Evolutionary conservation across 176 grass and related monocot species (phyloP), one percentile per base, ranked within the genome.

Genomic region (Avena insularis): DNA sequence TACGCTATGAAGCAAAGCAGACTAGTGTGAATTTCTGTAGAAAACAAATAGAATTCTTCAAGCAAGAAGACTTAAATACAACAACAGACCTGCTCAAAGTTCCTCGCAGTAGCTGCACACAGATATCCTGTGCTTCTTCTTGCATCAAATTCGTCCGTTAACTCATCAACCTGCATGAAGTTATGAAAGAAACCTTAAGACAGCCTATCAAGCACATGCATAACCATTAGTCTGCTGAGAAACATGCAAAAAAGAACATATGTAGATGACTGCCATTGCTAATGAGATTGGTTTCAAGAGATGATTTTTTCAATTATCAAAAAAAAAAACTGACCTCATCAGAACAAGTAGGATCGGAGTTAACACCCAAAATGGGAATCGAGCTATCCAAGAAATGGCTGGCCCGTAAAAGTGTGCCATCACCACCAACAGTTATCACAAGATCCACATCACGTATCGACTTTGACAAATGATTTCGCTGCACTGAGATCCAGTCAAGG

Each of bases 61-160:
- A 70, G 70, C 5, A 67, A 58, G 70, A 79, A 43, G 2, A 85
- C 10, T 60, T 66, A 27, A 51, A 35, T 64, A 78, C 61, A 55
- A 29, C 14, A 73, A 72, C 17, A 67, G 82, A 92, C 96, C 92
- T 96, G 87, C 82, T 98, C 93, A 88, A 98, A 98, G 84, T 91
- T 94, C 29, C 75, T 59, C 66, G 66, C 87, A 21, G 93, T 94
- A 66, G 93, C 91, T 86, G 93, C 93, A 88, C 96, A 98, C 40
- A 98, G 93, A 88, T 94, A 95, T 21, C 96, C 96, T 31, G 93
- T 98, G 83, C 96, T 98, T 86, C 93, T 94, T 78, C 86, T 91
- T 27, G 96, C 96, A 92, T 98, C 96, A 82, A 98, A 98, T 79
- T 94, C 82, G 47, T 98, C 83, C 61, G 76, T 90, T 77, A 95